phyloP scores from a whole-genome alignment of 176 grass and related monocot genomes.

The Triticum monococcum region DNA sequence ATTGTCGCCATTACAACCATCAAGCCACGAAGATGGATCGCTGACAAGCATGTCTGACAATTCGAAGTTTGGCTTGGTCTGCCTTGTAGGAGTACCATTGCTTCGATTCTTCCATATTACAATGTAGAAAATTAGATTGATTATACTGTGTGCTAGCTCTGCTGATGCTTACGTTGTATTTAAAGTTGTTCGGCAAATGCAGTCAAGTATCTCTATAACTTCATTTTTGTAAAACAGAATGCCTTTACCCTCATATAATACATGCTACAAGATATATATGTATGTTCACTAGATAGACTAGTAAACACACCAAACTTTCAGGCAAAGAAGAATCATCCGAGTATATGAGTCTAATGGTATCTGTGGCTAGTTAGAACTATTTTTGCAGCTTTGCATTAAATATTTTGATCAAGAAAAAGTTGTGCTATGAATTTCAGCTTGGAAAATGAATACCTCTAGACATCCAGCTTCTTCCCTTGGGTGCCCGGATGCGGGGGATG shows the following conservation, averaged over 20 bases:
- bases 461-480: slow-evolving; percentile 51
- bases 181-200: background rate
- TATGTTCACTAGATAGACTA: background rate
- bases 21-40: slow-evolving; percentile 29
- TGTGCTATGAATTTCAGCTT: background rate
- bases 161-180: background rate
- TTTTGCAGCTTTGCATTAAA: background rate
- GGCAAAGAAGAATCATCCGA: background rate
- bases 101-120: slow-evolving; percentile 11
- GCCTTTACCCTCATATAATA: background rate
- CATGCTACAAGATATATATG: background rate
- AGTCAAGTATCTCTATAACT: background rate
- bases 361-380: background rate
- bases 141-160: background rate
- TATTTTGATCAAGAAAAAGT: background rate
- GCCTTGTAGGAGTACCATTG: slow-evolving; percentile 11
- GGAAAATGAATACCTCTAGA: slow-evolving; percentile 54
- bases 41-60: slow-evolving; percentile 16
- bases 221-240: background rate
- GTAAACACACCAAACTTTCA: background rate
- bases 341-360: background rate
- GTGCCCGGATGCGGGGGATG: slow-evolving; percentile 14
- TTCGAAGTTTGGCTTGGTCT: slow-evolving; percentile 31
- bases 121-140: slow-evolving; percentile 8
- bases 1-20: slow-evolving; percentile 28